These are phyloP conservation scores for Diplodia corticola DNA, from an alignment of 2,329 filamentous ascomycete species.

Conservation along the genomic window DNA sequence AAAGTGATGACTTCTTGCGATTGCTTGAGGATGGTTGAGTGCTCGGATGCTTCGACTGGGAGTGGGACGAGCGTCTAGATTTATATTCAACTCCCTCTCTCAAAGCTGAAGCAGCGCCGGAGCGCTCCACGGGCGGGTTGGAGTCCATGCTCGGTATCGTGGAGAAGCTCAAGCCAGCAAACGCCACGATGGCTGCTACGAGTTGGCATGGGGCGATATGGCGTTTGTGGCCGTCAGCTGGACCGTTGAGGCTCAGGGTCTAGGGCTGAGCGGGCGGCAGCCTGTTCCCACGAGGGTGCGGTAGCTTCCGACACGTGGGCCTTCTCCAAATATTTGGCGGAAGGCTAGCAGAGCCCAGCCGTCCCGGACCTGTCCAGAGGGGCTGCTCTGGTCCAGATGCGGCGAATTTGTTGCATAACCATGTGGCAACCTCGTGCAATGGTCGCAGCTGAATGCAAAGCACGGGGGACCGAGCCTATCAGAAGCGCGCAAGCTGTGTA, in stretches of 20 bases:
- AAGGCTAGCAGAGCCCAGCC: background rate
- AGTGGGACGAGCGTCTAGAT: background rate
- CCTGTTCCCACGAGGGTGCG: background rate
- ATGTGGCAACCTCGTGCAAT: background rate
- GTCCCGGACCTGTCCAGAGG: background rate
- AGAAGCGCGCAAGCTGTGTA: background rate
- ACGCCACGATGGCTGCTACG: background rate
- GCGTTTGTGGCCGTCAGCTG: background rate
- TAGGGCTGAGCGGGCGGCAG: background rate
- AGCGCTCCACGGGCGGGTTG: background rate
- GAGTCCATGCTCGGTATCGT: background rate
- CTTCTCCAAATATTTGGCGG: background rate
- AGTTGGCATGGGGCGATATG: background rate
- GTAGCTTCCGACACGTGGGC: background rate
- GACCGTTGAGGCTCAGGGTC: background rate
- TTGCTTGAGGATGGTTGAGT: conserved; percentile 1
- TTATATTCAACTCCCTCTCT: background rate
- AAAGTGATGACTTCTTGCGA: conserved; percentile 2
- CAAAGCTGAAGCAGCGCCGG: background rate
- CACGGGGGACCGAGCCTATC: background rate
- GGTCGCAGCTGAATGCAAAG: background rate
- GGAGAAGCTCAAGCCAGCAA: background rate
- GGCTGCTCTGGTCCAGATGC: background rate
- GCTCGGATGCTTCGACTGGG: background rate
- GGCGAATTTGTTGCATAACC: background rate